Evolutionary conservation across 495 filamentous ascomycete species (phyloP).

Genomic region (Penicillium crystallinum): DNA sequence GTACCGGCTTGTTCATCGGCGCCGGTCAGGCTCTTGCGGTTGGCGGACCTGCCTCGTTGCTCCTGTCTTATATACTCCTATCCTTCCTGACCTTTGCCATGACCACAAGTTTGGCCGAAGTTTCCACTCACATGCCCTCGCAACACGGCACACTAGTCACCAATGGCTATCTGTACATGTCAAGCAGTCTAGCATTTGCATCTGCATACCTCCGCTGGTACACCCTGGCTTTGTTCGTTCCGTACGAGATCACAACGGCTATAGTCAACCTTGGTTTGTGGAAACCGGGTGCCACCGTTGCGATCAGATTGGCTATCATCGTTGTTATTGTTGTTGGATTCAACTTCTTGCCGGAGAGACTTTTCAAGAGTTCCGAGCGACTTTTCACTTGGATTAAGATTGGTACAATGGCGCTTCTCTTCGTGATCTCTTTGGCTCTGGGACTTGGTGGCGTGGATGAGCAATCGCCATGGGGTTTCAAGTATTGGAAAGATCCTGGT

Average conservation of each 20-base stretch:
- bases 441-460: conserved; percentile 64
- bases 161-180: conserved; percentile 51
- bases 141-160: conserved; percentile 50
- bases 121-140: conserved; percentile 55
- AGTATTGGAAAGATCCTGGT: conserved; percentile 70
- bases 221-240: conserved; percentile 60
- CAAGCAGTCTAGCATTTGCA: conserved; percentile 47
- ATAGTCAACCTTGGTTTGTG: conserved; percentile 80
- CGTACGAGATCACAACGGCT: conserved; percentile 72
- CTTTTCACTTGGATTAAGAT: conserved; percentile 76
- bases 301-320: conserved; percentile 69
- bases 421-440: conserved; percentile 62
- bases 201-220: conserved; percentile 58
- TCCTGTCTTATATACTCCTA: conserved; percentile 38
- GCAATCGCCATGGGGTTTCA: conserved; percentile 64
- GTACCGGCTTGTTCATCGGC: conserved; percentile 38
- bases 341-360: conserved; percentile 75
- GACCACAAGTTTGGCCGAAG: conserved; percentile 57
- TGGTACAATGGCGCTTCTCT: conserved; percentile 66
- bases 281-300: conserved; percentile 54
- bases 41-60: conserved; percentile 38
- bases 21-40: conserved; percentile 37
- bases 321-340: conserved; percentile 61
- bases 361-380: conserved; percentile 76
- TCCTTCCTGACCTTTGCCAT: conserved; percentile 56